phyloP scores from a whole-genome alignment of 805 yeast genomes.

The Yarrowia yakushimensis region DNA sequence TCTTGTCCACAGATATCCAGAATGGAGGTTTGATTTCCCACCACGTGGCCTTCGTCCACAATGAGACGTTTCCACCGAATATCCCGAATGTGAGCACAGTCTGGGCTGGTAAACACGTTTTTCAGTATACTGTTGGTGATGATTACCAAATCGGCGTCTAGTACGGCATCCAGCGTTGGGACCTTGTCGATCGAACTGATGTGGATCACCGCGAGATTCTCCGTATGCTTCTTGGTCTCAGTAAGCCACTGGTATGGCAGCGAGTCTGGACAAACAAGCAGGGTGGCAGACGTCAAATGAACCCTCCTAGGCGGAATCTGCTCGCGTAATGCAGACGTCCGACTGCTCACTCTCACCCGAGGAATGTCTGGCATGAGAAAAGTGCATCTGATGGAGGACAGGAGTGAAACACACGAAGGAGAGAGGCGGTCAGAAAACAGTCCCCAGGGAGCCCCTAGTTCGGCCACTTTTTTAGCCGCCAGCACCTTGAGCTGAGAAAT shows the following conservation, averaged over 20 bases:
- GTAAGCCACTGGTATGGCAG: background rate
- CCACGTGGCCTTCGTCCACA: slow-evolving; percentile 73
- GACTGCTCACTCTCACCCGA: background rate
- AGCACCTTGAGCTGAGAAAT: background rate
- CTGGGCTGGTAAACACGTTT: background rate
- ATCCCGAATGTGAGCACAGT: background rate
- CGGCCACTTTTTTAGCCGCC: background rate
- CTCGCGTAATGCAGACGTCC: background rate
- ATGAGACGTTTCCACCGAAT: slow-evolving; percentile 44
- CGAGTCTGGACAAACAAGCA: background rate
- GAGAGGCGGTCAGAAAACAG: background rate
- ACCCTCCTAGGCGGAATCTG: background rate
- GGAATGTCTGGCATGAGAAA: background rate
- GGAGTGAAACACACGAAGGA: background rate
- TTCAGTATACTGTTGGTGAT: background rate
- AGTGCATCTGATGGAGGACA: background rate
- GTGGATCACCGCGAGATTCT: background rate
- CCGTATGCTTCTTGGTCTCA: slow-evolving; percentile 8
- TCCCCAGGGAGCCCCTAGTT: background rate
- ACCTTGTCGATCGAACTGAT: background rate
- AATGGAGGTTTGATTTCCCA: slow-evolving; percentile 48
- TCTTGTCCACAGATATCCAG: slow-evolving; percentile 49
- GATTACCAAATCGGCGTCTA: background rate
- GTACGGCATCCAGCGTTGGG: background rate
- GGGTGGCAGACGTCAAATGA: background rate